phyloP scores from a whole-genome alignment of 2,329 filamentous ascomycete genomes.

The Leptoxyphium fumago region DNA sequence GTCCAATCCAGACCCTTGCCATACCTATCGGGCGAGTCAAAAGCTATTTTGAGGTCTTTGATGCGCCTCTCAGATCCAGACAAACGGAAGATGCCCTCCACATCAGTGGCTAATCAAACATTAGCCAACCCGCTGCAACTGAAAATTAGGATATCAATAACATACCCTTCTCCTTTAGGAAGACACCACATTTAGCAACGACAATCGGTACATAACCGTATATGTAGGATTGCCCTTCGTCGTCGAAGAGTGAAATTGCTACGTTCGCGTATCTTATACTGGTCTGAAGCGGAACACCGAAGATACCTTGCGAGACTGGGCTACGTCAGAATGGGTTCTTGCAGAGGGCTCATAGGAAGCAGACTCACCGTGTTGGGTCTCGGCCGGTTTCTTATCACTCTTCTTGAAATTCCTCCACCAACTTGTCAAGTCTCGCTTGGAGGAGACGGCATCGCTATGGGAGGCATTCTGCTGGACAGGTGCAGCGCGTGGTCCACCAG shows the following conservation, averaged over 20 bases:
- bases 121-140: conserved; percentile 1
- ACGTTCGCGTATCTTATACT: conserved; percentile 98
- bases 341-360: background rate
- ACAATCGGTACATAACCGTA: conserved; percentile 98
- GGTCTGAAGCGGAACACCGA: conserved; percentile 80
- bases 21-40: conserved; percentile 89
- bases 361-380: conserved; percentile 13
- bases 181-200: conserved; percentile 94
- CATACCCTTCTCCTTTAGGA: conserved; percentile 89
- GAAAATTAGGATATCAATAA: no score
- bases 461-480: conserved; percentile 2
- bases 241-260: conserved; percentile 88
- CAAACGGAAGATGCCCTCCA: conserved; percentile 92
- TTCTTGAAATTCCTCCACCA: conserved; percentile 96
- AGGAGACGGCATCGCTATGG: conserved; percentile 54
- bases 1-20: conserved; percentile 96
- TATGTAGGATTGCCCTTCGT: conserved; percentile 86
- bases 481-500: background rate
- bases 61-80: conserved; percentile 96
- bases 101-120: conserved; percentile 56
- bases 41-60: conserved; percentile 82
- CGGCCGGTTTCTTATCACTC: conserved; percentile 45
- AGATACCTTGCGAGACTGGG: conserved; percentile 55
- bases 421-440: conserved; percentile 74
- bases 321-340: background rate